Evolutionary conservation across 257 asterid genomes (phyloP), one percentile per base, ranked within the genome.

Genomic region (Jacaranda mimosifolia): DNA sequence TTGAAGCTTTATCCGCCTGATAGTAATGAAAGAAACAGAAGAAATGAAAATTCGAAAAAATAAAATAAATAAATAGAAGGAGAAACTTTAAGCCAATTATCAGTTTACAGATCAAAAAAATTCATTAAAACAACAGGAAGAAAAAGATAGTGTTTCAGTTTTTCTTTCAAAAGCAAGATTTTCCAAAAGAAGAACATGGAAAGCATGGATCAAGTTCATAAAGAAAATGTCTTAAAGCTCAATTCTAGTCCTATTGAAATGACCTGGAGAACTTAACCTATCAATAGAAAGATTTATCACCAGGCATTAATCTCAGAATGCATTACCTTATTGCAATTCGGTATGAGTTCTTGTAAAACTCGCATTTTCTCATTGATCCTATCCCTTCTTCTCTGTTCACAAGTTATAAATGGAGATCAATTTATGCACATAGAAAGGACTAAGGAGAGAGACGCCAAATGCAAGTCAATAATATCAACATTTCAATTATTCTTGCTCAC

Each of bases 351-450:
- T 81, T 96, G 99, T 56, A 96, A 82, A 72, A 97, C 97, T 52
- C 96, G 97, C 99, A 96, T 96, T 90, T 91, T 96, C 86, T 95
- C 99, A 38, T 92, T 92, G 74, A 95, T 95, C 88, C 97, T 84
- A 79, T 91, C 97, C 88, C 97, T 88, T 72, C 98, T 92, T 79
- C 91, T 88, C 98, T 95, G 97, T 82, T 84, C 56, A 74, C 74
- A 77, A 38, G 55, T 58, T 38, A 75, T 7, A 74, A 76, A 68
- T 11, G 38, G 68, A 57, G 26, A 82, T 74, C 43, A 77, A 38
- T 74, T 51, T 45, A 77, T 15, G 49, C 17, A 82, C 74, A 35
- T 10, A 38, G 53, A 60, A 11, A 67, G n/a, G 11, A n/a, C 2
- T 17, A 45, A 52, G 55, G 11, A 5, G 59, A 49, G 35, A 60